These are phyloP conservation scores for Phoma sp. DNA, from an alignment of 2,329 filamentous ascomycete genomes.

Conservation along the genomic window DNA sequence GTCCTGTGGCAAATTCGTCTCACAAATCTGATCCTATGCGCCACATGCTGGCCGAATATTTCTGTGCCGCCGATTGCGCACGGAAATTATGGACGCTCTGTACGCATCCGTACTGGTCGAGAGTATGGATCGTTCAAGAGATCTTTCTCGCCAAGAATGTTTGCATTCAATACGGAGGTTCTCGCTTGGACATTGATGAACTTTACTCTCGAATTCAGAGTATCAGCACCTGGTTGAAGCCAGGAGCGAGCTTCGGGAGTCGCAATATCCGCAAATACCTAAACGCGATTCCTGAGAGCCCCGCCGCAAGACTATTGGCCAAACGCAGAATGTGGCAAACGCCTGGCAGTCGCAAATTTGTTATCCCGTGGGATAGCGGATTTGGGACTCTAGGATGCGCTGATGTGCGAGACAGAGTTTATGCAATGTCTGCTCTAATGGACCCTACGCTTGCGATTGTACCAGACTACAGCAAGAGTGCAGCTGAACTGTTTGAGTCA, in stretches of 20 bases:
- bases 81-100: neutral
- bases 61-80: neutral
- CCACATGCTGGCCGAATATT: neutral
- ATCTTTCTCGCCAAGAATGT: neutral
- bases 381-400: neutral
- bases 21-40: neutral
- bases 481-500: neutral
- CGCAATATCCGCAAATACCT: too few species aligned
- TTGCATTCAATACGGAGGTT: neutral
- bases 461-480: neutral
- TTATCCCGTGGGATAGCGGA: neutral
- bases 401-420: neutral
- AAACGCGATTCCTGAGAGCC: neutral
- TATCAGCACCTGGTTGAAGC: neutral
- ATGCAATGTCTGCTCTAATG: neutral
- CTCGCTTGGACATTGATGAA: too few species aligned
- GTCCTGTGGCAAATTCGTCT: too few species aligned
- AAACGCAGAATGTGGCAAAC: neutral
- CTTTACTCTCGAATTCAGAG: neutral
- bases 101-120: neutral
- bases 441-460: neutral
- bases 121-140: neutral
- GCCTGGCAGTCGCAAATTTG: neutral
- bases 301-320: neutral
- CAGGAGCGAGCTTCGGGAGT: too few species aligned